phyloP scores from a whole-genome alignment of 1,284 basidiomycete species.

The Cutaneotrichosporon curvatum region DNA sequence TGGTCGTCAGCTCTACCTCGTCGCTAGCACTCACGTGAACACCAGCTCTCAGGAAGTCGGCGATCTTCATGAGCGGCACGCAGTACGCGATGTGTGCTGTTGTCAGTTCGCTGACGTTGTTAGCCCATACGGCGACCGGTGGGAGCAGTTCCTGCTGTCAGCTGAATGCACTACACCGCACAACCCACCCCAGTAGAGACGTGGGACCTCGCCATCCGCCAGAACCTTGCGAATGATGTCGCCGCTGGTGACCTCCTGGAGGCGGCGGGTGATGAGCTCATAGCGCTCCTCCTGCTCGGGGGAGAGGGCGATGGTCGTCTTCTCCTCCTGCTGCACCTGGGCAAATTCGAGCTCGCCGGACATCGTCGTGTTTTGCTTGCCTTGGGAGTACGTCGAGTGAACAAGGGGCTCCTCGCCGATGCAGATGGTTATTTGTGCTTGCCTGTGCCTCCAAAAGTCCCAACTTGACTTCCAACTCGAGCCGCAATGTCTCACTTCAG shows the following conservation, averaged over 20 bases:
- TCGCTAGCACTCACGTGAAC: slow-evolving; percentile 59
- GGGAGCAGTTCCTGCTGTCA: slow-evolving; percentile 69
- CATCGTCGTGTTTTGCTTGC: slow-evolving; percentile 1
- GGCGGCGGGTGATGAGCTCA: slow-evolving; percentile 74
- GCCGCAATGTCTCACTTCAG: no score
- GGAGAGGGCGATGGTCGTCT: slow-evolving; percentile 27
- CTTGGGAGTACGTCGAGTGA: no score
- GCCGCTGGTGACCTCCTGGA: slow-evolving; percentile 82
- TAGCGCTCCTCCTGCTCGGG: slow-evolving; percentile 57
- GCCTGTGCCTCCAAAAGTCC: no score
- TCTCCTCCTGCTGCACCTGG: slow-evolving; percentile 15
- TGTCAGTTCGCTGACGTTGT: slow-evolving; percentile 37
- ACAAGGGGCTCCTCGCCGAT: no score
- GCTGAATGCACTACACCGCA: slow-evolving; percentile 6
- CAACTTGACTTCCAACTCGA: no score
- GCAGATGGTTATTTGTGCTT: no score
- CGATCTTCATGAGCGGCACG: slow-evolving; percentile 89
- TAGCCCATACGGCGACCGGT: slow-evolving; percentile 91
- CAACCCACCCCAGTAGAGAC: slow-evolving; percentile 80
- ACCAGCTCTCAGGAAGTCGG: slow-evolving; percentile 88
- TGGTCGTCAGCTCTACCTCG: slow-evolving; percentile 29
- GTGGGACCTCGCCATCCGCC: slow-evolving; percentile 65
- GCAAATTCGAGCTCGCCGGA: slow-evolving; percentile 23
- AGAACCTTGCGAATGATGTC: slow-evolving; percentile 78
- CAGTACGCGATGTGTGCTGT: slow-evolving; percentile 96